Percentiles rank a stretch among this genome's conserved stretches.
These are phyloP conservation scores for Suhomyces terraborum DNA, from an alignment of 1,139 yeast species.

Conservation along the genomic window DNA sequence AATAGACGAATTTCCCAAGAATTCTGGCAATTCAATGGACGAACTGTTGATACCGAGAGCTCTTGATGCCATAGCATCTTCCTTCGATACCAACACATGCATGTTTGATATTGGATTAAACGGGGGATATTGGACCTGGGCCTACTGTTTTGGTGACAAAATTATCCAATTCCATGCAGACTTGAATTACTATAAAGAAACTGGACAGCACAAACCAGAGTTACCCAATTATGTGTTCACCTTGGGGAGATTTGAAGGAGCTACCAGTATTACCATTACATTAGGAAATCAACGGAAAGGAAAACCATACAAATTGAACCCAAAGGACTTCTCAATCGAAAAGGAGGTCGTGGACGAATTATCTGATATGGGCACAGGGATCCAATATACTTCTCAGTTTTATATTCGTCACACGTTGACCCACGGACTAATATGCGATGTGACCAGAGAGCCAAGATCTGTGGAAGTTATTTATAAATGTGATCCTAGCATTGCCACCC, in stretches of 20 bases:
- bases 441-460: conserved; percentile 63
- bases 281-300: conserved; percentile 29
- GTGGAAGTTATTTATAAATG: conserved; percentile 71
- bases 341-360: conserved; percentile 25
- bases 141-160: conserved; percentile 55
- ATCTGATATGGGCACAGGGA: conserved; percentile 15
- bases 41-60: conserved; percentile 27
- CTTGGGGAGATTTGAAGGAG: conserved; percentile 46
- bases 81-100: conserved; percentile 31
- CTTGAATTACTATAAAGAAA: conserved; percentile 25
- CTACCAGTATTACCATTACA: conserved; percentile 21
- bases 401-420: conserved; percentile 55
- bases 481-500: conserved; percentile 37
- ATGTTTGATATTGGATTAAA: conserved; percentile 37
- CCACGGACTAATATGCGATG: conserved; percentile 72
- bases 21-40: conserved; percentile 12
- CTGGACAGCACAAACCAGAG: conserved; percentile 36
- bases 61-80: conserved; percentile 20
- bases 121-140: conserved; percentile 67
- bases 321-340: conserved; percentile 24
- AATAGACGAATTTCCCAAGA: background rate
- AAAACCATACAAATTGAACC: conserved; percentile 11
- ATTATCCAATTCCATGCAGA: conserved; percentile 60
- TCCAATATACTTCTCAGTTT: conserved; percentile 21
- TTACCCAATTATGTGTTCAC: conserved; percentile 43